A percentile compares a stretch with the other conserved stretches of the same genome.
Conservation (phyloP, 2,329 filamentous ascomycete genomes). For the Xylariaceae sp. region DNA sequence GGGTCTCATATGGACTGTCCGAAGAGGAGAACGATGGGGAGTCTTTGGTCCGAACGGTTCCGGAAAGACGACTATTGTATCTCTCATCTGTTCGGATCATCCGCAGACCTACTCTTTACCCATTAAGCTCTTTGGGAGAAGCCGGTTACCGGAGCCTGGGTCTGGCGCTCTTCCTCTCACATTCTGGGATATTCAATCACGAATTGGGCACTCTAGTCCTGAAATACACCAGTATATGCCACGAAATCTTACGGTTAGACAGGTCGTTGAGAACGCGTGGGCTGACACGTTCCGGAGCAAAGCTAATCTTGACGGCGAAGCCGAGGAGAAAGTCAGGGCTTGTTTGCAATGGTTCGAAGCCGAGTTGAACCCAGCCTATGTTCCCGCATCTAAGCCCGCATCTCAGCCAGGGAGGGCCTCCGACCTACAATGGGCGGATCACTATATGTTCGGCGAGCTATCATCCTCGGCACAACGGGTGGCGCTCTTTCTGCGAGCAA, state of each 20-base stretch:
- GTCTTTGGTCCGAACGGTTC: constrained; percentile 93
- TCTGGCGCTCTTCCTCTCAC: constrained; percentile 71
- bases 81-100: constrained; percentile 92
- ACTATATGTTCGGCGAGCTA: constrained; percentile 70
- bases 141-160: constrained; percentile 74
- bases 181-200: constrained; percentile 87
- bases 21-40: constrained; percentile 84
- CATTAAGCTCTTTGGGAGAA: constrained; percentile 81
- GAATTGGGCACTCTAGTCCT: constrained; percentile 90
- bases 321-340: constrained; percentile 65
- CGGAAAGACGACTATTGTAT: constrained; percentile 93
- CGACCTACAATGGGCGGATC: constrained; percentile 65
- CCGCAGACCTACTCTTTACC: constrained; percentile 91
- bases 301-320: constrained; percentile 63
- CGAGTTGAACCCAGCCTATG: constrained; percentile 67
- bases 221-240: constrained; percentile 96
- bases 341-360: constrained; percentile 75
- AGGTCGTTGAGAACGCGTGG: constrained; percentile 84
- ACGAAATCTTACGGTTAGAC: constrained; percentile 70
- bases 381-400: constrained; percentile 28
- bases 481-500: constrained; percentile 78
- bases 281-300: constrained; percentile 80
- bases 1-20: constrained; percentile 82
- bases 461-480: constrained; percentile 84
- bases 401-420: constrained; percentile 10